Evolutionary conservation across 441 rosid genomes (phyloP), one percentile per base, ranked within the genome.

Genomic region (Populus hybrid): DNA sequence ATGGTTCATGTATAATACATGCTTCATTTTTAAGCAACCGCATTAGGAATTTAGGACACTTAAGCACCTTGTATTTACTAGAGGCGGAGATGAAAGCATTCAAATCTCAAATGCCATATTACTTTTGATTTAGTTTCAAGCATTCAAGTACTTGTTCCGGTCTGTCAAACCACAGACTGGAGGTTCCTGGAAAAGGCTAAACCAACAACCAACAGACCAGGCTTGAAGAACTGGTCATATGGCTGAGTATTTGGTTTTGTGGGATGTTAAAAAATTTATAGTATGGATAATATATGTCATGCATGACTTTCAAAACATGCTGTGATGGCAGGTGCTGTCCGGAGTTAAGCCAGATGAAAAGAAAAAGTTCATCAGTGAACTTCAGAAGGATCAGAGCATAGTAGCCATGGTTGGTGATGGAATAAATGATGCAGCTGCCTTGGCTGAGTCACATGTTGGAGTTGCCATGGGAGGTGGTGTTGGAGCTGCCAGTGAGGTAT

Each of bases 371-470:
- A 85, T 96, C 79, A 85, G 67, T 74, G 88, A 87, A 78, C 95
- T 96, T 77, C 98, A 94, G 88, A 86, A 82, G 79, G 88, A 87
- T 72, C 84, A 87, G 77, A 91, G 88, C 34, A 72, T 87, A 59
- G 97, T 94, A 75, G 98, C 98, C 40, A 96, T 96, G 99, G 94
- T 96, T 74, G 99, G 98, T 24, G 99, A 96, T 84, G 98, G 99
- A 72, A 94, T 96, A 80, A 96, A 96, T 77, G 99, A 94, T 88
- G 99, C 98, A 75, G 94, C 97, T 73, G 98, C 99, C 36, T 87
- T 96, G 86, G 99, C 99, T 80, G 90, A 90, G 72, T 84, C 97
- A 72, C 91, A 92, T 73, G 80, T 96, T 82, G 99, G 99, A 79
- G 88, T 96, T 74, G 97, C 97, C 77, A 90, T 96, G 97, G 95